Base-by-base conservation (phyloP, 768 basidiomycete genomes). In the Nidularia sp. region DNA sequence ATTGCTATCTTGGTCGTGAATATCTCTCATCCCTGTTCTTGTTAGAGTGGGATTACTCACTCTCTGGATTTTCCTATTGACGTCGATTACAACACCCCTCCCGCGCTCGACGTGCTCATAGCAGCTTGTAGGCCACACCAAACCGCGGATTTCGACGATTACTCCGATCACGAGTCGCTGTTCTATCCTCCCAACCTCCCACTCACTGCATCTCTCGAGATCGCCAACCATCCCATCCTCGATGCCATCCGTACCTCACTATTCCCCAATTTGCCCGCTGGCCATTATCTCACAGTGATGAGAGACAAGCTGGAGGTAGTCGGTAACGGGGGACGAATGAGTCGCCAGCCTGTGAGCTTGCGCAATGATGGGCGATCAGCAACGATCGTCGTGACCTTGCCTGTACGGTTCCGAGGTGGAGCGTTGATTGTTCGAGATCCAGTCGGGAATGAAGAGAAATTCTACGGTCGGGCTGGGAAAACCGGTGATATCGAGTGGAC, bases 11-110 rank as follows among this genome's bases (percentile, higher is more conserved):
- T 35, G 36, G 43, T 35, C 6, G 31, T 9, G 2, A 18, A 10
- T n/a, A 45, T n/a, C 6, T 9, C 25, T n/a, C 13, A n/a, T 45
- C n/a, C 10, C 6, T 13, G 25, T 9, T 13, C 13, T 2, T 41
- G 10, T 15, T 55, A 92, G 89, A 84, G 83, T 54, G 88, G 86
- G 33, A 86, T 88, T 54, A 84, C 86, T 0, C 87, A 92, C 62
- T 85, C 88, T 6, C 76, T 92, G 18, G 87, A 90, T 62, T 91
- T 91, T 62, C 90, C 90, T 4, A 80, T 92, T 53, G 86, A 91
- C 59, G 77, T 88, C 44, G 84, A 85, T 56, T 82, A 86, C 59
- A 83, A 81, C 63, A 78, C 83, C 12, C 88, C 89, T 12, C 88
- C 88, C 1, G 83, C 90, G 12, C 77, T 91, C 52, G 88, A 90